A percentile compares a stretch with the other conserved stretches of the same genome.
phyloP scores from a whole-genome alignment of 352 stramenopile genomes.

The Globisporangium orthogonon region DNA sequence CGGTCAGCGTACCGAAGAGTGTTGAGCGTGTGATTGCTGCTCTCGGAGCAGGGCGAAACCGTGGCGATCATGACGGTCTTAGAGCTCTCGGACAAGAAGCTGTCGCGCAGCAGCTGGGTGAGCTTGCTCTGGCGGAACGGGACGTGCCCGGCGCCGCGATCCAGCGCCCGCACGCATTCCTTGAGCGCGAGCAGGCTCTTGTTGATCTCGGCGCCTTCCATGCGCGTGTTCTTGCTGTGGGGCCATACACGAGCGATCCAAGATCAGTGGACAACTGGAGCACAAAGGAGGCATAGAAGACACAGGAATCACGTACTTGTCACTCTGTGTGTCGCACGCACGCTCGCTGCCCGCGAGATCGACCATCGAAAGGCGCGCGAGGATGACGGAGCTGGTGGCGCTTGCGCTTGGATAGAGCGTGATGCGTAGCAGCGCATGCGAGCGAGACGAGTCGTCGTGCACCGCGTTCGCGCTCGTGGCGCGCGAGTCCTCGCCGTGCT shows the following conservation, averaged over 20 bases:
- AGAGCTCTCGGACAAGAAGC: conserved; percentile 51
- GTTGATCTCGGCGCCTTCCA: conserved; percentile 82
- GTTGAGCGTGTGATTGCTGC: conserved; percentile 77
- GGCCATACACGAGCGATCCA: no score
- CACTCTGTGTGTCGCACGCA: conserved; percentile 55
- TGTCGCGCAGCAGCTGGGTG: conserved; percentile 72
- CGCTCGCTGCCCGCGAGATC: conserved; percentile 73
- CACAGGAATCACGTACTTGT: neutral
- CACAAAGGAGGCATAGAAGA: no score
- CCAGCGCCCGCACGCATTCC: conserved; percentile 72
- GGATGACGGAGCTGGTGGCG: neutral
- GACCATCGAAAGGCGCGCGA: conserved; percentile 11
- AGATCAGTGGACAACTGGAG: no score
- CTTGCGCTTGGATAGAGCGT: conserved; percentile 20
- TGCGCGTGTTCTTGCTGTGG: conserved; percentile 15
- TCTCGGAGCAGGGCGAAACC: conserved; percentile 62
- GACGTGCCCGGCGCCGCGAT: conserved; percentile 45
- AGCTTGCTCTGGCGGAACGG: conserved; percentile 67
- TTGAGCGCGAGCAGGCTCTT: conserved; percentile 79
- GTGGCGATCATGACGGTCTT: conserved; percentile 67
- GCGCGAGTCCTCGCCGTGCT: conserved; percentile 52
- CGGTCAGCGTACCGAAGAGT: conserved; percentile 51
- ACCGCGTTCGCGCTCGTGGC: conserved; percentile 89
- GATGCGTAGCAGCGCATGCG: conserved; percentile 87
- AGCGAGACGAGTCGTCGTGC: conserved; percentile 77